Evolutionary conservation across 805 yeast genomes (phyloP), one percentile per base, ranked within the genome.

Genomic region (Candida silvatica): DNA sequence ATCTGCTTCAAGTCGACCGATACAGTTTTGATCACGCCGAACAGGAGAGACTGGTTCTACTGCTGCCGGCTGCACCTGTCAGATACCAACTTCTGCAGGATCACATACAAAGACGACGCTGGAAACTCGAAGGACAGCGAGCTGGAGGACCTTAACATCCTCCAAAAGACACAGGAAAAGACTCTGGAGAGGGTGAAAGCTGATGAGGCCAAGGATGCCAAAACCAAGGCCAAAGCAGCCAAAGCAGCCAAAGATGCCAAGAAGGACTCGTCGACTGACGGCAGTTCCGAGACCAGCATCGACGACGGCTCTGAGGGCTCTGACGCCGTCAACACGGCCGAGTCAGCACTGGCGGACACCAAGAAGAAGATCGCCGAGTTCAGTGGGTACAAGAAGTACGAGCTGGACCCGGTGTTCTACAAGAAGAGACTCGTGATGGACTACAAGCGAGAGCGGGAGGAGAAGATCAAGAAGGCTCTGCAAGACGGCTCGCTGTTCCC

Each of bases 21-120:
- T 5, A 45, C 64, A 0, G 80, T 74, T 9, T 47, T 74, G 22
- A 51, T 74, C 6, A 54, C 73, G 2, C 24, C 44, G 36, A 48
- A 69, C 26, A 41, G 64, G 3, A 53, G 66, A 12, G 80, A 74
- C 47, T 73, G 71, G 58, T 69, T 74, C 46, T 73, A 71, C 45
- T 55, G 67, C 3, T 74, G 80, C 48, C 54, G 54, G 5, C 35
- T 54, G 4, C 80, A 74, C 50, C 49, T 74, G 31, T 47, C 47
- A 18, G 80, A 74, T 46, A 53, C 47, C 9, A 54, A 60, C 25
- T 72, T 69, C 45, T 67, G 71, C 31, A 45, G 40, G 2, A 54
- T 62, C 0, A 35, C 56, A 2, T 61, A 61, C 30, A 54, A 61
- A 2, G 64, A 61, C n/a, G 37, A 47, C 43, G 36, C 17, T n/a